These are phyloP conservation scores for Rhodomyrtus tomentosa DNA, from an alignment of 345 rosid species.

Conservation along the genomic window DNA sequence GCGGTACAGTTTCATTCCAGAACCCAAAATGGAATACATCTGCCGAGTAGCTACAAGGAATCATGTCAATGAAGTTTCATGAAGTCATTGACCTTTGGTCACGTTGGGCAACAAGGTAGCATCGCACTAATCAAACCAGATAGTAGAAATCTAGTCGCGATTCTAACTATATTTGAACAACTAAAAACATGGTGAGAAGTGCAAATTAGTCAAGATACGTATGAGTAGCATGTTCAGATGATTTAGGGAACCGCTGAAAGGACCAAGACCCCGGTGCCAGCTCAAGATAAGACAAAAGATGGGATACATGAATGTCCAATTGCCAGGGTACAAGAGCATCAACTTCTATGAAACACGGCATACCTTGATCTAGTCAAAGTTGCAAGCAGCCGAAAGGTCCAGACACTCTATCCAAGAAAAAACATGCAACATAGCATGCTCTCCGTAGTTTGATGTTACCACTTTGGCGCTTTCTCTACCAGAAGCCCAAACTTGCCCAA, in stretches of 20 bases:
- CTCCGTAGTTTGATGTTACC: not conserved
- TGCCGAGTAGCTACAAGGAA: not conserved
- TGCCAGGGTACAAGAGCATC: too few relatives aligned
- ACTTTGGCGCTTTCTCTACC: not conserved
- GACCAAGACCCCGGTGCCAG: not conserved
- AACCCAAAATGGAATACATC: not conserved
- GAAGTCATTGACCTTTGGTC: not conserved
- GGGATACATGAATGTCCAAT: not conserved
- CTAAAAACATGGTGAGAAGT: not conserved
- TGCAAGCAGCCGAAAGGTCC: slow-evolving; percentile 29
- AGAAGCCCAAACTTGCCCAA: too few relatives aligned
- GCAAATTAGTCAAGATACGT: not conserved
- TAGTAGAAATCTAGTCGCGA: not conserved
- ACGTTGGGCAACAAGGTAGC: not conserved
- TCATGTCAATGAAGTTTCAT: not conserved
- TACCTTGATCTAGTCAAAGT: slow-evolving; percentile 33
- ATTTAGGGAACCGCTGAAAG: not conserved
- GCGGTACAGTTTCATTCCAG: not conserved
- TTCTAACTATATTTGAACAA: not conserved
- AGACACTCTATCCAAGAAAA: slow-evolving; percentile 34
- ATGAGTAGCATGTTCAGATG: not conserved
- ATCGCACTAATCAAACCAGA: not conserved
- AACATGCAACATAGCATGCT: slow-evolving; percentile 23
- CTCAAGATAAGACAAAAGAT: not conserved
- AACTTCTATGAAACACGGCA: not conserved